phyloP scores from a whole-genome alignment of 768 basidiomycete species.

The Boletus tylopilopsis region DNA sequence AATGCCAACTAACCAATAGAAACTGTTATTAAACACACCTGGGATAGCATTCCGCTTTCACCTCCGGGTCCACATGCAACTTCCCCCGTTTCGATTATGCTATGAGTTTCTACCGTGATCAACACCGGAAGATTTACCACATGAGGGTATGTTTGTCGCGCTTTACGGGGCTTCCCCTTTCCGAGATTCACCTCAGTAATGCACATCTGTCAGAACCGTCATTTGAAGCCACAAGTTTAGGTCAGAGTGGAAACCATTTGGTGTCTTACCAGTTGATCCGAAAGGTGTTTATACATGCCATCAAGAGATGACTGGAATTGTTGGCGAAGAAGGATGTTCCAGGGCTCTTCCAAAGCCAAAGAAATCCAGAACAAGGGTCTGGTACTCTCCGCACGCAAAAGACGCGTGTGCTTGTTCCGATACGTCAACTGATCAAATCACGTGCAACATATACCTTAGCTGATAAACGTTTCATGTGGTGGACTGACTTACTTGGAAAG shows the following conservation, averaged over 20 bases:
- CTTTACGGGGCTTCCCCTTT: not conserved
- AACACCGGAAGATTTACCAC: not conserved
- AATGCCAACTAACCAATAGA: not conserved
- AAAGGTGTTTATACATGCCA: not conserved
- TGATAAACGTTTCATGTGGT: too few relatives aligned
- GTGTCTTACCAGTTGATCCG: not conserved
- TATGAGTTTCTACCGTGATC: constrained; percentile 1
- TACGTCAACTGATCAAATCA: not conserved
- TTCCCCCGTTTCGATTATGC: not conserved
- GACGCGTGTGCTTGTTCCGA: not conserved
- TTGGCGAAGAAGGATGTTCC: not conserved
- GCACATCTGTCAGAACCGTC: not conserved
- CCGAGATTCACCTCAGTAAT: not conserved
- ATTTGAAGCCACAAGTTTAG: too few relatives aligned
- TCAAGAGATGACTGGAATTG: not conserved
- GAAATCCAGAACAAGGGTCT: not conserved
- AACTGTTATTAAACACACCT: not conserved
- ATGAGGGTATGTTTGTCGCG: not conserved
- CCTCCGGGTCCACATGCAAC: not conserved
- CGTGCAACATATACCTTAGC: too few relatives aligned
- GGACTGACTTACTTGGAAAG: not conserved
- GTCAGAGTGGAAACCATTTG: not conserved
- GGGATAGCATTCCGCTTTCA: not conserved
- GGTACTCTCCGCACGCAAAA: not conserved
- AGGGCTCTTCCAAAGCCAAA: not conserved